A percentile compares a stretch with the other conserved stretches of the same genome.
Conservation (phyloP, 192 early-diverging fungal genomes). For the Thamnidium elegans region DNA sequence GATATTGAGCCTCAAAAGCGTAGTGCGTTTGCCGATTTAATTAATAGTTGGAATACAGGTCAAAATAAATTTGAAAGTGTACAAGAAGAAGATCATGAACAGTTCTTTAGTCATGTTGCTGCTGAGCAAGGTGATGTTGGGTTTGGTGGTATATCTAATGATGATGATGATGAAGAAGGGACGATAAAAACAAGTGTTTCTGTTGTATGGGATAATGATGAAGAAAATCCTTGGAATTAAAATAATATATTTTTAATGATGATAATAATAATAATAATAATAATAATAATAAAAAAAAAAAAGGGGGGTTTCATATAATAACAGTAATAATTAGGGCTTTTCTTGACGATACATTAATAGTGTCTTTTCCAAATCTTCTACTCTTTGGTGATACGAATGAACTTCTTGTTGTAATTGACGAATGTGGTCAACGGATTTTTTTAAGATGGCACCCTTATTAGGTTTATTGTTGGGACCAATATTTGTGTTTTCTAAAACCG, state of each 20-base stretch:
- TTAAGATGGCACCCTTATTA: slow-evolving; percentile 94
- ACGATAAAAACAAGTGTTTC: neutral
- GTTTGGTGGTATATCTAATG: slow-evolving; percentile 26
- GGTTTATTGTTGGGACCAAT: slow-evolving; percentile 70
- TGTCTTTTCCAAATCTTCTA: slow-evolving; percentile 32
- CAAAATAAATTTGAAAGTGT: neutral
- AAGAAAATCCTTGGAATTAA: slow-evolving; percentile 21
- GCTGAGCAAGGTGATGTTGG: slow-evolving; percentile 29
- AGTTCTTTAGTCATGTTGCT: slow-evolving; percentile 21
- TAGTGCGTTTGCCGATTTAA: slow-evolving; percentile 32
- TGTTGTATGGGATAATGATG: slow-evolving; percentile 11
- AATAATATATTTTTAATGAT: neutral
- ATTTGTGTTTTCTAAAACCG: slow-evolving; percentile 43
- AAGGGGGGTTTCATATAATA: too few relatives aligned
- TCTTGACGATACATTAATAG: slow-evolving; percentile 11
- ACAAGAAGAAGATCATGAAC: neutral
- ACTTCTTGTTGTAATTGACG: slow-evolving; percentile 36
- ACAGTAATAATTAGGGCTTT: neutral
- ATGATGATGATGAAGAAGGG: neutral
- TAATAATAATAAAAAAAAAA: neutral
- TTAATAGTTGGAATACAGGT: slow-evolving; percentile 24
- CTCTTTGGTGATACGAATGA: slow-evolving; percentile 20
- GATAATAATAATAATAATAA: neutral
- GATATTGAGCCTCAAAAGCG: slow-evolving; percentile 22
- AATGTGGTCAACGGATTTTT: slow-evolving; percentile 93